Evolutionary conservation across 305 asterid species (phyloP).

Genomic region (Plantago coronopus): DNA sequence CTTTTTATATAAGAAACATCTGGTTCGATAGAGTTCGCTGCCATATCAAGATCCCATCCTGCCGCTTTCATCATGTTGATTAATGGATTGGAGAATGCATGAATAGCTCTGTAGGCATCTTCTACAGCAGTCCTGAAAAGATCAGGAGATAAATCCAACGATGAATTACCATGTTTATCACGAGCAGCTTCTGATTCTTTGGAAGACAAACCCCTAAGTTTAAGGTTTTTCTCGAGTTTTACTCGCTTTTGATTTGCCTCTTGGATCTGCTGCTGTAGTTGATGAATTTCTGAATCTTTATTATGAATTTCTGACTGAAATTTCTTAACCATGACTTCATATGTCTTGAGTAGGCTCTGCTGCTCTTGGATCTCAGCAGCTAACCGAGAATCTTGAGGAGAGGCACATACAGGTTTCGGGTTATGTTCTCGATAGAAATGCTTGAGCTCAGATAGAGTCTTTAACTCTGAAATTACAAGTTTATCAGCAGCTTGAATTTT

Average conservation of each 20-base stretch:
- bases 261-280: conserved; percentile 85
- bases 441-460: conserved; percentile 86
- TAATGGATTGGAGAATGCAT: conserved; percentile 90
- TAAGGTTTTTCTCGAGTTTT: conserved; percentile 88
- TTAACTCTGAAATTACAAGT: conserved; percentile 91
- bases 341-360: conserved; percentile 88
- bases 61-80: conserved; percentile 99
- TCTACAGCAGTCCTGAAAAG: conserved; percentile 69
- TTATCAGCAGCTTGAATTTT: conserved; percentile 97
- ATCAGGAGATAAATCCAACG: conserved; percentile 66
- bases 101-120: conserved; percentile 80
- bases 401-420: conserved; percentile 80
- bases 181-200: conserved; percentile 74
- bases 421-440: conserved; percentile 92
- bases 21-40: conserved; percentile 88
- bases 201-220: conserved; percentile 82
- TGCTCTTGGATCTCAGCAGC: conserved; percentile 98
- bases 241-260: conserved; percentile 83
- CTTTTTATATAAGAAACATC: conserved; percentile 66
- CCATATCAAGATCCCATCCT: conserved; percentile 98
- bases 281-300: conserved; percentile 82
- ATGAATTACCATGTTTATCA: conserved; percentile 40
- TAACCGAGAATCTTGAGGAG: conserved; percentile 95
- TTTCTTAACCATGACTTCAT: conserved; percentile 96
- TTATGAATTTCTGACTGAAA: conserved; percentile 97